Conservation (phyloP, 495 filamentous ascomycete genomes). For the Terfezia claveryi region DNA sequence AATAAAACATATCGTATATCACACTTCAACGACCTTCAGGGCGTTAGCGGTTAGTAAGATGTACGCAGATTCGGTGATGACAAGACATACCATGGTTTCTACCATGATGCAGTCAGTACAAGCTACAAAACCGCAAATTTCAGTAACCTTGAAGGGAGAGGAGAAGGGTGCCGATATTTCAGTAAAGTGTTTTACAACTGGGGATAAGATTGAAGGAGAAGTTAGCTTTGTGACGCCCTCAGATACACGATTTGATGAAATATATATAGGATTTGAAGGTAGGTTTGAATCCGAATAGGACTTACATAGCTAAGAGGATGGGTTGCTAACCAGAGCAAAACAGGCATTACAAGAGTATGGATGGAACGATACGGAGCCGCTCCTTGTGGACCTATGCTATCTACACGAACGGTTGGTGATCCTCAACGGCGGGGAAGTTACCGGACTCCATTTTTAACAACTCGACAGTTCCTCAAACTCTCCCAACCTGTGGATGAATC, state of each 20-base stretch:
- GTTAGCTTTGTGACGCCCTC: slow-evolving; percentile 31
- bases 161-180: slow-evolving; percentile 2
- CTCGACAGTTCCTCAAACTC: slow-evolving; percentile 46
- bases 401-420: slow-evolving; percentile 23
- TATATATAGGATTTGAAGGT: slow-evolving; percentile 69
- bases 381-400: slow-evolving; percentile 23
- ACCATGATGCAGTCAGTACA: slow-evolving; percentile 10
- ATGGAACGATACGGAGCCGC: slow-evolving; percentile 22
- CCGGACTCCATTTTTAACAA: slow-evolving; percentile 15
- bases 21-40: too few species aligned
- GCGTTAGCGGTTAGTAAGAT: not conserved
- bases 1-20: too few species aligned
- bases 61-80: slow-evolving; percentile 12
- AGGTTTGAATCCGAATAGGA: slow-evolving; percentile 17
- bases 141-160: slow-evolving; percentile 5
- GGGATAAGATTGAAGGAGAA: slow-evolving; percentile 13
- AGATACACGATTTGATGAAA: slow-evolving; percentile 54
- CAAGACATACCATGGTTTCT: slow-evolving; percentile 9
- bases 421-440: slow-evolving; percentile 28
- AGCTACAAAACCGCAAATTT: slow-evolving; percentile 5
- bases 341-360: slow-evolving; percentile 14
- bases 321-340: not conserved
- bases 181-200: slow-evolving; percentile 8
- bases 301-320: slow-evolving; percentile 11
- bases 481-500: slow-evolving; percentile 52